Conservation (phyloP, 345 rosid genomes). For the Eucalyptus globulus region DNA sequence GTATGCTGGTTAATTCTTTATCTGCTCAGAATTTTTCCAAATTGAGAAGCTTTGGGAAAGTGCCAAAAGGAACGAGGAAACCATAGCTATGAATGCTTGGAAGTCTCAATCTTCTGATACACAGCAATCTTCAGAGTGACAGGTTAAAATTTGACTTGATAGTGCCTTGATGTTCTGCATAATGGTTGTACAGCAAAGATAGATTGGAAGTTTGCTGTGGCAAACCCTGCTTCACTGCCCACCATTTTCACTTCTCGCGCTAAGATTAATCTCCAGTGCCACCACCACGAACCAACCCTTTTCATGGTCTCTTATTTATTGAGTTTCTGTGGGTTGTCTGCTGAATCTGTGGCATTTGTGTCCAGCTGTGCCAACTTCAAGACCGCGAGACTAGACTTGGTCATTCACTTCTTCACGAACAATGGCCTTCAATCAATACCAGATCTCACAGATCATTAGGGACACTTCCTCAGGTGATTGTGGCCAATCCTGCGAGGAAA, state of each 20-base stretch:
- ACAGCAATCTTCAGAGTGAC: not conserved
- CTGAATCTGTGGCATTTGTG: not conserved
- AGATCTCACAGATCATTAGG: not conserved
- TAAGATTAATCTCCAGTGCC: not conserved
- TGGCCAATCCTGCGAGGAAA: not conserved
- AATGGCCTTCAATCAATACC: slow-evolving; percentile 5
- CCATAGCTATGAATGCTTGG: not conserved
- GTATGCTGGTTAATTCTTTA: too few species aligned
- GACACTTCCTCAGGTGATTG: not conserved
- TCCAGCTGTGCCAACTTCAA: not conserved
- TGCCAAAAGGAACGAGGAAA: too few species aligned
- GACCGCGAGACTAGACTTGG: not conserved
- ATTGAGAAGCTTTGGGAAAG: too few species aligned
- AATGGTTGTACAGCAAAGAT: not conserved
- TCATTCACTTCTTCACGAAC: not conserved
- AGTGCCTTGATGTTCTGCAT: not conserved
- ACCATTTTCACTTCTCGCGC: not conserved
- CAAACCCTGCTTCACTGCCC: not conserved
- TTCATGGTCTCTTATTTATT: not conserved
- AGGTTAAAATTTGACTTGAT: not conserved
- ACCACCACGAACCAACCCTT: not conserved
- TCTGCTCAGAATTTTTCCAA: too few species aligned
- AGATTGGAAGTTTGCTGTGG: not conserved
- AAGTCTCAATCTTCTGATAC: not conserved
- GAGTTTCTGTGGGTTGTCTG: not conserved